A percentile compares a stretch with the other conserved stretches of the same genome.
Conservation (phyloP, 2,329 filamentous ascomycete genomes). For the Cladosporium austrohemisphaericum region DNA sequence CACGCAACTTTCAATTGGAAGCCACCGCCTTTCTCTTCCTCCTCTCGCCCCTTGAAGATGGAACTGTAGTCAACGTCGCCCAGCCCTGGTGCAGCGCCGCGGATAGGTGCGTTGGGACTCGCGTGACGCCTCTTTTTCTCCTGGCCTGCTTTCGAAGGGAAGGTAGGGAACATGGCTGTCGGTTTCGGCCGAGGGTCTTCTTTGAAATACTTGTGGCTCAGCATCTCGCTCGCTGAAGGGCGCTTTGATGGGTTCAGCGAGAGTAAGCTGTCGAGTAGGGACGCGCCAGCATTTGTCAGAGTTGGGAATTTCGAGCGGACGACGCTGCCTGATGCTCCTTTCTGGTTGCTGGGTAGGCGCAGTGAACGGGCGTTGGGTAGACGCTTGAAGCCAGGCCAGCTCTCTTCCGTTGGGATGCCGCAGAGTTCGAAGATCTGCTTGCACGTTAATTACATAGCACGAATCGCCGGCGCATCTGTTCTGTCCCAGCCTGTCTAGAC, state of each 20-base stretch:
- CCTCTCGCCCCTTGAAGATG: constrained; percentile 47
- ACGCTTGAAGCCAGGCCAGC: constrained; percentile 82
- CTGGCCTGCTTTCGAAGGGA: constrained; percentile 90
- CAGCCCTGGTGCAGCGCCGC: constrained; percentile 52
- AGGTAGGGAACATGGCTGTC: constrained; percentile 91
- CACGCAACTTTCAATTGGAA: constrained; percentile 38
- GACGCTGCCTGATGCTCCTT: constrained; percentile 41
- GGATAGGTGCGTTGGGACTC: constrained; percentile 77
- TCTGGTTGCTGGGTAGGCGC: constrained; percentile 56
- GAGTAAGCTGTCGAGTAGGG: constrained; percentile 66
- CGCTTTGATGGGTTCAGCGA: constrained; percentile 69
- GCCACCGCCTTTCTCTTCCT: constrained; percentile 47
- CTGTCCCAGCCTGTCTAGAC: constrained; percentile 28
- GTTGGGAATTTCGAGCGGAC: constrained; percentile 77
- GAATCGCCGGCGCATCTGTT: constrained; percentile 20
- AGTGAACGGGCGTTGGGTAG: constrained; percentile 82
- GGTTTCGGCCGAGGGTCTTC: constrained; percentile 89
- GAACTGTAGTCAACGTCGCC: constrained; percentile 48
- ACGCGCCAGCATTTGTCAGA: constrained; percentile 69
- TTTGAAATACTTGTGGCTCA: constrained; percentile 77
- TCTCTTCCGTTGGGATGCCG: constrained; percentile 75
- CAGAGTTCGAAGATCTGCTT: constrained; percentile 76
- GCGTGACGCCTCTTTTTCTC: constrained; percentile 70
- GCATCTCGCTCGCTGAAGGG: constrained; percentile 68
- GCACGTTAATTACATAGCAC: constrained; percentile 21